Percentiles rank a stretch among this genome's conserved stretches.
Evolutionary conservation across 768 basidiomycete genomes (phyloP).

Genomic region (Hypsizygus marmoreus): DNA sequence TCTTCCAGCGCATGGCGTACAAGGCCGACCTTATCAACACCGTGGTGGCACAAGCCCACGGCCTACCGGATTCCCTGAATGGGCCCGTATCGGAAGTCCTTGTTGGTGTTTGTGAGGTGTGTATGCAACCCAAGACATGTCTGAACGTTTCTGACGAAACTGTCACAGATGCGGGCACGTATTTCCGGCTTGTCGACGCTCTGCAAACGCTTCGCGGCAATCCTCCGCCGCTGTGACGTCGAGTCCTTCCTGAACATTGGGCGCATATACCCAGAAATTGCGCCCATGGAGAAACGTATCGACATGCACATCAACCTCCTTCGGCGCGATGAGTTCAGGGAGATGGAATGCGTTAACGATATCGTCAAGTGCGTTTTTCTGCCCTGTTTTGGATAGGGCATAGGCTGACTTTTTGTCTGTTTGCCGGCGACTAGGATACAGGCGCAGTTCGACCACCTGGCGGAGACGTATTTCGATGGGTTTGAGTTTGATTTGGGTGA

Average conservation of each 20-base stretch:
- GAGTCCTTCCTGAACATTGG: slow-evolving; percentile 87
- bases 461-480: slow-evolving; percentile 81
- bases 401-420: background rate
- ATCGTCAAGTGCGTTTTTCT: slow-evolving; percentile 75
- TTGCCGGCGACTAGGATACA: slow-evolving; percentile 63
- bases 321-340: slow-evolving; percentile 86
- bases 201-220: slow-evolving; percentile 87
- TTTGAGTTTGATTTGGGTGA: slow-evolving; percentile 90
- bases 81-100: slow-evolving; percentile 80
- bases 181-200: slow-evolving; percentile 78
- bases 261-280: slow-evolving; percentile 79
- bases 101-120: slow-evolving; percentile 93
- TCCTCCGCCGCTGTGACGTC: slow-evolving; percentile 79
- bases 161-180: slow-evolving; percentile 74
- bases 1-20: slow-evolving; percentile 86
- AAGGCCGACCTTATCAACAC: slow-evolving; percentile 88
- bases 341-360: slow-evolving; percentile 91
- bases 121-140: slow-evolving; percentile 14
- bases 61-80: slow-evolving; percentile 83
- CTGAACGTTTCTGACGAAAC: background rate
- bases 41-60: slow-evolving; percentile 80
- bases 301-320: slow-evolving; percentile 90
- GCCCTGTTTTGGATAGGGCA: background rate
- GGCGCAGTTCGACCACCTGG: slow-evolving; percentile 90
- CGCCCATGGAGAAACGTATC: slow-evolving; percentile 86